Base-by-base conservation (phyloP, 192 early-diverging fungal genomes). In the Mortierella hygrophila region DNA sequence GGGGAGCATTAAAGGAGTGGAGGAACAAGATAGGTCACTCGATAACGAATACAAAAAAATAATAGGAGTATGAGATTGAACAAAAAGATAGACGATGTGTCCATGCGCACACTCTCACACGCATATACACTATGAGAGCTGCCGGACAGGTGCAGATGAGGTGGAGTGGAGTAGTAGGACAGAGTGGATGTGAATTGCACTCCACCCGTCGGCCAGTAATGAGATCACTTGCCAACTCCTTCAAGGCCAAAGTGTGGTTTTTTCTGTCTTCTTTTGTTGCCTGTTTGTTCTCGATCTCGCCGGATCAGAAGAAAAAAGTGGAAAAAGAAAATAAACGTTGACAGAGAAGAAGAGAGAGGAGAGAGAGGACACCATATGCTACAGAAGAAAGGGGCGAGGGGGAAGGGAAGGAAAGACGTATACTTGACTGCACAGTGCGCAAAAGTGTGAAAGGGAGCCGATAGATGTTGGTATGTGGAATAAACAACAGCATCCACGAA, bases 381-480 rank as follows among this genome's bases (percentile, higher is more conserved):
- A 44, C 71, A 72, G 42, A 72, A 55, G 37, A 55, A 74, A 52
- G 18, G 47, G 47, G 47, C 0, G 52, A 73, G 47, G 47, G n/a
- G 13, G 32, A 52, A 26, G 47, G 55, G 20, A 75, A n/a, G 57
- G n/a, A 26, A 7, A 60, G 60, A 65, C 29, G 60, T 65, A 29
- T 65, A 15, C 60, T 32, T 32, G 10, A 65, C 60, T 65, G 60
- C 60, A 65, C 60, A 15, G 60, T 32, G 29, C 60, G 16, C 57
- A 76, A 38, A 63, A 63, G 26, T 20, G 26, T 23, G 23, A 60
- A 60, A 60, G 55, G 55, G 18, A 52, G 49, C 49, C 49, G 49
- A 52, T 60, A 65, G 15, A 29, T 65, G 60, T 23, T 65, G 72
- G 72, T 70, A 41, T 70, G 38, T 46, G 42, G 71, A 72, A 46